phyloP scores from a whole-genome alignment of 208 protist species.

The Acanthamoeba healyi region DNA sequence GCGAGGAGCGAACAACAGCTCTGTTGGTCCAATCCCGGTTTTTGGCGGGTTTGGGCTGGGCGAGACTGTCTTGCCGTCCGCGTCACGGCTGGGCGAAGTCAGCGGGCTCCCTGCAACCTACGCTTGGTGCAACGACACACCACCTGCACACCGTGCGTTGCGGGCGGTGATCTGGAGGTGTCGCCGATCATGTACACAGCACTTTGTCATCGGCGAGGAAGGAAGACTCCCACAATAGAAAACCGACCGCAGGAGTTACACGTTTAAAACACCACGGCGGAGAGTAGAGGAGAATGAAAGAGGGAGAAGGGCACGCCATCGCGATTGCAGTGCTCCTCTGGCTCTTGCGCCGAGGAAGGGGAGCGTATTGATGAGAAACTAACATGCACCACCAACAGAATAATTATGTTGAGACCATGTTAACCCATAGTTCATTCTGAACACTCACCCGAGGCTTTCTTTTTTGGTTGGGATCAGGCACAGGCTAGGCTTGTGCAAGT shows the following conservation, averaged over 20 bases:
- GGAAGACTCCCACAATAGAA: not conserved
- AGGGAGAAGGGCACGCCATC: too few species aligned
- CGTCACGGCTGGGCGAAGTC: not conserved
- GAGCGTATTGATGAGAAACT: slow-evolving; percentile 38
- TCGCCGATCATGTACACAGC: too few species aligned
- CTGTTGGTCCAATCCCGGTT: too few species aligned
- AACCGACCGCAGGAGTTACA: not conserved
- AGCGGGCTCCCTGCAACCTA: not conserved
- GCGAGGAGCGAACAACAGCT: too few species aligned
- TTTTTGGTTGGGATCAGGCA: too few species aligned
- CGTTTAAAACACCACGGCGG: not conserved
- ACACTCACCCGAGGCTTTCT: not conserved
- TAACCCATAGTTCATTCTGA: slow-evolving; percentile 34
- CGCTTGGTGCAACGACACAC: not conserved
- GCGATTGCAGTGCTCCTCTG: too few species aligned
- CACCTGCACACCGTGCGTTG: too few species aligned
- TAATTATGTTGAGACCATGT: slow-evolving; percentile 20
- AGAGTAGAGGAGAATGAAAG: not conserved
- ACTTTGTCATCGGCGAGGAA: too few species aligned
- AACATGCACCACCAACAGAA: slow-evolving; percentile 37
- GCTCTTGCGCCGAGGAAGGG: not conserved
- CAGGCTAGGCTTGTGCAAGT: too few species aligned
- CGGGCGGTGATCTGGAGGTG: too few species aligned
- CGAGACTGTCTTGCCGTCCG: too few species aligned
- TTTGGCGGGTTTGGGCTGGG: too few species aligned